phyloP scores from a whole-genome alignment of 192 early-diverging fungal genomes.

The Entomortierella chlamydospora region DNA sequence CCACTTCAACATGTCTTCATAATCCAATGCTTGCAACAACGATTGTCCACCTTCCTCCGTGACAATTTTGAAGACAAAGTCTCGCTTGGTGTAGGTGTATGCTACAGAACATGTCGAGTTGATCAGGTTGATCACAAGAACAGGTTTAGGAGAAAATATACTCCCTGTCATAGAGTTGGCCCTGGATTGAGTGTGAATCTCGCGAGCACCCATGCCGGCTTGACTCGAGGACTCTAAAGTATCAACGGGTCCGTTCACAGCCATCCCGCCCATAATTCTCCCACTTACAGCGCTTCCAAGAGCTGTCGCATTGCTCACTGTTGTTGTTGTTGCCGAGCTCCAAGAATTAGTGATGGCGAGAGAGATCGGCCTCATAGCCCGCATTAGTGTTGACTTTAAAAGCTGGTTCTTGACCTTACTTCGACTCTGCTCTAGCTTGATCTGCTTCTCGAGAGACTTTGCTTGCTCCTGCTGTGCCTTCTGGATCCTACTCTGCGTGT shows the following conservation, averaged over 20 bases:
- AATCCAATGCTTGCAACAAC: constrained; percentile 72
- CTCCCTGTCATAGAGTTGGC: neutral
- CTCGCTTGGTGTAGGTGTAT: constrained; percentile 72
- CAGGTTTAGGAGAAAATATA: constrained; percentile 58
- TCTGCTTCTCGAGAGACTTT: constrained; percentile 54
- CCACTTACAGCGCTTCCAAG: constrained; percentile 38
- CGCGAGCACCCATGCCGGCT: neutral
- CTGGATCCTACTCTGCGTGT: constrained; percentile 58
- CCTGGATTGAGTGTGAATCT: neutral
- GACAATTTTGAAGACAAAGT: constrained; percentile 82
- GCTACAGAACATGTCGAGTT: constrained; percentile 79
- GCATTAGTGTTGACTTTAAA: constrained; percentile 48
- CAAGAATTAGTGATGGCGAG: constrained; percentile 50
- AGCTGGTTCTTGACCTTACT: constrained; percentile 46
- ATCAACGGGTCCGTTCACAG: neutral
- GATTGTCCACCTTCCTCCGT: constrained; percentile 87
- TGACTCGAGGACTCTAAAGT: neutral
- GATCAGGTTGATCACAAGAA: constrained; percentile 81
- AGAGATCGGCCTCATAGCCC: constrained; percentile 53
- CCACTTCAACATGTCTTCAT: constrained; percentile 81
- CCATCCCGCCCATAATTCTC: constrained; percentile 25
- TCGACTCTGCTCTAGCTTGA: constrained; percentile 41
- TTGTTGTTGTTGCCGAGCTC: constrained; percentile 48
- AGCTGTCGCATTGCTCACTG: constrained; percentile 44
- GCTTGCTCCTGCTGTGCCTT: constrained; percentile 62